Percentiles rank a stretch among this genome's conserved stretches.
These are phyloP conservation scores for Lolium perenne DNA, from an alignment of 176 grass and related monocot genomes.

Conservation along the genomic window DNA sequence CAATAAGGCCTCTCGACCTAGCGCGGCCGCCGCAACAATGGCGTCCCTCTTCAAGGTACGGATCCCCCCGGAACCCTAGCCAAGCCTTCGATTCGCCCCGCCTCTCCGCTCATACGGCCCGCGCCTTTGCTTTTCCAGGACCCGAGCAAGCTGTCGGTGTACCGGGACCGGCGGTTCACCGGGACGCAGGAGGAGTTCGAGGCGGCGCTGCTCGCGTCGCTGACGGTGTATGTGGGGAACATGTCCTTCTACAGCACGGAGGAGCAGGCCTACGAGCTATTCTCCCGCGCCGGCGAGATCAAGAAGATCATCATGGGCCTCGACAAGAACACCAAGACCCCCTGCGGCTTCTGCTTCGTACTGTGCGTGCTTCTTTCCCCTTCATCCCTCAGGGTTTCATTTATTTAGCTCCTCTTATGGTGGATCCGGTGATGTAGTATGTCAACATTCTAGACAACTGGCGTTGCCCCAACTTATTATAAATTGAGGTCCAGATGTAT, in stretches of 20 bases:
- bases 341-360: constrained; percentile 96
- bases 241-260: constrained; percentile 99
- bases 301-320: constrained; percentile 99
- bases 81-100: neutral
- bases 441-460: neutral
- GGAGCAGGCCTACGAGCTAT: constrained; percentile 95
- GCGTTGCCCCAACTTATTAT: neutral
- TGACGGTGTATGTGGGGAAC: constrained; percentile 89
- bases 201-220: constrained; percentile 69
- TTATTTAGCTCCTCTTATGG: neutral
- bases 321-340: constrained; percentile 93
- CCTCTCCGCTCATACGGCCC: constrained; percentile 27
- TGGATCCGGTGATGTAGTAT: constrained; percentile 29
- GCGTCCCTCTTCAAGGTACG: constrained; percentile 87
- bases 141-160: constrained; percentile 83
- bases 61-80: constrained; percentile 37
- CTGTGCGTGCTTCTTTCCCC: constrained; percentile 45
- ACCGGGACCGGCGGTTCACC: constrained; percentile 86
- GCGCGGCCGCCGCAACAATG: constrained; percentile 54
- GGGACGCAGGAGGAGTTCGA: constrained; percentile 96
- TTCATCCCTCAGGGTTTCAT: neutral
- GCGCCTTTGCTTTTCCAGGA: constrained; percentile 52
- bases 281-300: constrained; percentile 91
- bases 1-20: constrained; percentile 17
- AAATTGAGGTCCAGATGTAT: neutral